phyloP scores from a whole-genome alignment of 2,329 filamentous ascomycete genomes.

The Fonsecaea monophora region DNA sequence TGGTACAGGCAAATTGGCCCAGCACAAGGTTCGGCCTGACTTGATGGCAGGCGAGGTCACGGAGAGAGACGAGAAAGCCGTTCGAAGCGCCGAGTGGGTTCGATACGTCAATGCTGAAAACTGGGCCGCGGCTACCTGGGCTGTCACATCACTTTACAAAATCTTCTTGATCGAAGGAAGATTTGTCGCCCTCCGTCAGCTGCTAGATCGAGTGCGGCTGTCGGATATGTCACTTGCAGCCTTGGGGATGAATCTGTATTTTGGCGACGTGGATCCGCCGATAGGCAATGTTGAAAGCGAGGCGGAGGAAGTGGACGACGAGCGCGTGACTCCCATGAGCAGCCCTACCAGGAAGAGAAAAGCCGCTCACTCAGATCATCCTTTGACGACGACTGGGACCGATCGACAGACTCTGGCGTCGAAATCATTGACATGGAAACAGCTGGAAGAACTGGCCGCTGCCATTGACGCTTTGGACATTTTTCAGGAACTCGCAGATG shows the following conservation, averaged over 20 bases:
- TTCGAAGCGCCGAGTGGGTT: conserved; percentile 85
- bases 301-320: conserved; percentile 40
- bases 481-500: conserved; percentile 63
- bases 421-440: conserved; percentile 68
- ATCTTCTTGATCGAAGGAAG: conserved; percentile 75
- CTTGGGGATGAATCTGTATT: conserved; percentile 47
- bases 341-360: conserved; percentile 38
- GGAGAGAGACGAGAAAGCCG: conserved; percentile 72
- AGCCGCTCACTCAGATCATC: conserved; percentile 39
- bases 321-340: conserved; percentile 40
- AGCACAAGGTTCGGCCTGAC: conserved; percentile 65
- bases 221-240: conserved; percentile 53
- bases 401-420: conserved; percentile 54
- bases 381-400: conserved; percentile 49
- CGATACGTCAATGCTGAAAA: conserved; percentile 70
- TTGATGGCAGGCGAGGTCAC: conserved; percentile 71
- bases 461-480: conserved; percentile 73
- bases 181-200: conserved; percentile 62
- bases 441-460: conserved; percentile 71
- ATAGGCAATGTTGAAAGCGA: conserved; percentile 36
- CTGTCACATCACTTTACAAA: conserved; percentile 77
- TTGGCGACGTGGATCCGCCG: conserved; percentile 39
- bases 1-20: conserved; percentile 37
- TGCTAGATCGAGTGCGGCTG: conserved; percentile 60
- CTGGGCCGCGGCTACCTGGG: conserved; percentile 72